Evolutionary conservation across 495 filamentous ascomycete genomes (phyloP).

Genomic region (Staphylotrichum longicolle): DNA sequence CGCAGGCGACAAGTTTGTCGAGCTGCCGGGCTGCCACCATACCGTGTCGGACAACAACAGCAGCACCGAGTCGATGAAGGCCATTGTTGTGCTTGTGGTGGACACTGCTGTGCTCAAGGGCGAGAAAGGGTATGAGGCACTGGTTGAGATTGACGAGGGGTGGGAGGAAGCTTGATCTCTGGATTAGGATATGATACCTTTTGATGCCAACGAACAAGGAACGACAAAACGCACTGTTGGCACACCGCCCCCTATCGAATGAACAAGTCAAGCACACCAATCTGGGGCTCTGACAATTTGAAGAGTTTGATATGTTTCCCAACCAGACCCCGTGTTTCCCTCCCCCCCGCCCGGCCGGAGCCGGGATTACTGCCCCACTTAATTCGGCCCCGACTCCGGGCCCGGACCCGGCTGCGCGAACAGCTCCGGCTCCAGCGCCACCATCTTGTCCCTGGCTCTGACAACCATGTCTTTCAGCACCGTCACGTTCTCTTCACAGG

Average conservation of each 20-base stretch:
- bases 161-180: conserved; percentile 8
- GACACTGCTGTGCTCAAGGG: conserved; percentile 14
- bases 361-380: too few relatives aligned
- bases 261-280: too few relatives aligned
- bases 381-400: neutral
- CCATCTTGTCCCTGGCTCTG: conserved; percentile 11
- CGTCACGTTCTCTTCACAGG: neutral
- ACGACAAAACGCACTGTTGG: too few relatives aligned
- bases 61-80: conserved; percentile 13
- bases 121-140: conserved; percentile 19
- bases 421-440: neutral
- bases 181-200: too few relatives aligned
- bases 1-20: conserved; percentile 10
- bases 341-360: too few relatives aligned
- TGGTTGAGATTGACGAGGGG: conserved; percentile 19
- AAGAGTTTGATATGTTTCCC: too few relatives aligned
- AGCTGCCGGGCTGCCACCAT: conserved; percentile 21
- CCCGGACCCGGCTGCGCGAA: neutral
- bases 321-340: too few relatives aligned
- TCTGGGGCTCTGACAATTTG: too few relatives aligned
- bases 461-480: conserved; percentile 1
- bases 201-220: too few relatives aligned
- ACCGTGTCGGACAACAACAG: conserved; percentile 21
- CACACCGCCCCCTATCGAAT: too few relatives aligned
- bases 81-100: conserved; percentile 17